These are phyloP conservation scores for Suhomyces bribrorum DNA, from an alignment of 1,139 yeast species.

Conservation along the genomic window DNA sequence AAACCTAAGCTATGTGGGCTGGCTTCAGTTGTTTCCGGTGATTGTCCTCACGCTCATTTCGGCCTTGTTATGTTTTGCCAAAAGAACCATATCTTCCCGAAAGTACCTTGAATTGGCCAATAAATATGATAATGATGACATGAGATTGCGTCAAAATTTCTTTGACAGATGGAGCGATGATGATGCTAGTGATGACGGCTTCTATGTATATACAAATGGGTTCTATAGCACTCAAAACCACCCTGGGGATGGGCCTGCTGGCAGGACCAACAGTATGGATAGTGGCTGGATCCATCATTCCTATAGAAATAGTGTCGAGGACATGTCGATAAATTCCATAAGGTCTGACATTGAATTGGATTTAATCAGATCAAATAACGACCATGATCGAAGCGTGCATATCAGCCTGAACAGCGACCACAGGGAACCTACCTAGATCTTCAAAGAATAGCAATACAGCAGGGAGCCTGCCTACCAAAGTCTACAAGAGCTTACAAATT, in stretches of 20 bases:
- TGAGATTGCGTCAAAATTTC: conserved; percentile 32
- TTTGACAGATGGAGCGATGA: conserved; percentile 28
- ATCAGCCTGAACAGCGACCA: too few relatives aligned
- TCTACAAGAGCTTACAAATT: too few relatives aligned
- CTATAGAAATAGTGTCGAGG: conserved; percentile 19
- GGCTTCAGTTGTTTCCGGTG: conserved; percentile 47
- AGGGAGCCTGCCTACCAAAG: too few relatives aligned
- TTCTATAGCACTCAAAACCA: conserved; percentile 30
- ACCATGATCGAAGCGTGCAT: too few relatives aligned
- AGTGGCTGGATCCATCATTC: conserved; percentile 27
- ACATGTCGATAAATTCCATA: conserved; percentile 19
- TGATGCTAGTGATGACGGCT: conserved; percentile 47
- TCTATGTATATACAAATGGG: conserved; percentile 48
- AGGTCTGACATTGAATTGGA: conserved; percentile 7
- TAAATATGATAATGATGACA: conserved; percentile 37
- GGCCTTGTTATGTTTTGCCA: conserved; percentile 43
- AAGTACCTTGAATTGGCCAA: conserved; percentile 37
- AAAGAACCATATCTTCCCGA: conserved; percentile 40
- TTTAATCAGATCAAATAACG: not conserved
- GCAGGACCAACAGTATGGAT: conserved; percentile 14
- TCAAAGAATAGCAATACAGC: too few relatives aligned
- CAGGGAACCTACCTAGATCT: too few relatives aligned
- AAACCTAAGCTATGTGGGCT: conserved; percentile 42
- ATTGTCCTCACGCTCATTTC: conserved; percentile 37
- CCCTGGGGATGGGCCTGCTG: conserved; percentile 1